Conservation (phyloP, 2,329 filamentous ascomycete genomes). For the Neophaeococcomyces aloes region DNA sequence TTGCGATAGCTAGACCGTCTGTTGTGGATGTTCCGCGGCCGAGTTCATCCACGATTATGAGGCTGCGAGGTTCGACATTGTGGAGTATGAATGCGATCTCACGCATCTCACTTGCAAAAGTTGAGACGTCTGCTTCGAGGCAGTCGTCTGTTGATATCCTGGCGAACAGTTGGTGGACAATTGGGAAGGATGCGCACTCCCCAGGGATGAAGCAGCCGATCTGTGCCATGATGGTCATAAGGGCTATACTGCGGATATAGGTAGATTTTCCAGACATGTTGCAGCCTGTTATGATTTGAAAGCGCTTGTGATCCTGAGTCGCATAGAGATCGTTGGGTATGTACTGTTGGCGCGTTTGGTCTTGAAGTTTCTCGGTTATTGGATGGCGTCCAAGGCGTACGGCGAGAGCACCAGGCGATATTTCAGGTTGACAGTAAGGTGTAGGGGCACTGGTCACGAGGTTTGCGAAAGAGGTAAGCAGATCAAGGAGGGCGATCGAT, state of each 20-base stretch:
- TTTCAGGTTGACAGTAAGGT: constrained; percentile 58
- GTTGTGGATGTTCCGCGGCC: constrained; percentile 80
- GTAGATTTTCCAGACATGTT: constrained; percentile 99
- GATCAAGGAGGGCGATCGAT: constrained; percentile 75
- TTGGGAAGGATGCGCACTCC: constrained; percentile 67
- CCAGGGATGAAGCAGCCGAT: constrained; percentile 86
- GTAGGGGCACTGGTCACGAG: constrained; percentile 51
- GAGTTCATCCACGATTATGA: constrained; percentile 83
- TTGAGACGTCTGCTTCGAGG: constrained; percentile 83
- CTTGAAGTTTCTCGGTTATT: constrained; percentile 62
- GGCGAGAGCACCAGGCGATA: constrained; percentile 54
- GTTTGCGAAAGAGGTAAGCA: constrained; percentile 68
- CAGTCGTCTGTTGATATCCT: constrained; percentile 77
- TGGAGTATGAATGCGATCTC: constrained; percentile 88
- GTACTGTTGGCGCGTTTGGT: constrained; percentile 46
- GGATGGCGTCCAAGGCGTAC: constrained; percentile 69
- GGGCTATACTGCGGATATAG: constrained; percentile 74
- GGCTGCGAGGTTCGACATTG: constrained; percentile 65
- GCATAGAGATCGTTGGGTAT: constrained; percentile 87
- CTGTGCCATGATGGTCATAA: constrained; percentile 88
- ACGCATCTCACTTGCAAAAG: constrained; percentile 88
- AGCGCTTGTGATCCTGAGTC: constrained; percentile 59
- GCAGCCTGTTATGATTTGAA: constrained; percentile 88
- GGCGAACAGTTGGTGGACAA: constrained; percentile 76
- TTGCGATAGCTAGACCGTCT: constrained; percentile 79